These are phyloP conservation scores for Amesomyces nigricolor DNA, from an alignment of 2,329 filamentous ascomycete species.

Conservation along the genomic window DNA sequence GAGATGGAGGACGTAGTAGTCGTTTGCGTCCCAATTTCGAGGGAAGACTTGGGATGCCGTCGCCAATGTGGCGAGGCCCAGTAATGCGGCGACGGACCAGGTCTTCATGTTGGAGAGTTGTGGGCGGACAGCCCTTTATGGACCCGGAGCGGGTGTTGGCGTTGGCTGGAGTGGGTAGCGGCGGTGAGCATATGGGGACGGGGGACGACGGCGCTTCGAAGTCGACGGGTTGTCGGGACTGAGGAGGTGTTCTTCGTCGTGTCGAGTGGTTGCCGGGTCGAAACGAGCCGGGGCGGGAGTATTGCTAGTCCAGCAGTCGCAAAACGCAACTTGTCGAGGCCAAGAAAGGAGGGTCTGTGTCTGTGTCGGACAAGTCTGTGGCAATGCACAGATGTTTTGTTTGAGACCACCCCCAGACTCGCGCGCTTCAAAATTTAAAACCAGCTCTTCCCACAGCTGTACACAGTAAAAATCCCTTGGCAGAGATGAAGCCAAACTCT, in stretches of 20 bases:
- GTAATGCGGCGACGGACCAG: conserved; percentile 38
- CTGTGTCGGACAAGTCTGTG: not conserved
- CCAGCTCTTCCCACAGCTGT: not conserved
- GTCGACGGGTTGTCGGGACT: not conserved
- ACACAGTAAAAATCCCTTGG: not conserved
- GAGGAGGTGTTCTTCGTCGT: not conserved
- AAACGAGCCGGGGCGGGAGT: not conserved
- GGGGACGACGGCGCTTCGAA: not conserved
- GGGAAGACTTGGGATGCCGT: conserved; percentile 44
- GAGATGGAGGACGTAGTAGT: conserved; percentile 92
- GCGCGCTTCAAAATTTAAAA: conserved; percentile 1
- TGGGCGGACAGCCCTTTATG: conserved; percentile 15
- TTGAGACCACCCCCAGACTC: not conserved
- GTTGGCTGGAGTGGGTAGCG: not conserved
- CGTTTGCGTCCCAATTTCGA: conserved; percentile 71
- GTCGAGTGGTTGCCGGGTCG: not conserved
- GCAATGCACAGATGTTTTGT: not conserved
- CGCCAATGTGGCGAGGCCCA: conserved; percentile 50
- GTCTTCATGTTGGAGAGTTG: conserved; percentile 42
- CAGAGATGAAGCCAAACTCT: not conserved
- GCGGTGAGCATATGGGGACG: not conserved
- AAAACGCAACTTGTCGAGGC: not conserved
- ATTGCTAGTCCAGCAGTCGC: not conserved
- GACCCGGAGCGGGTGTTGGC: conserved; percentile 5
- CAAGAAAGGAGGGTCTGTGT: not conserved